phyloP scores from a whole-genome alignment of 148 eudicot species.

The Arctostaphylos glauca region DNA sequence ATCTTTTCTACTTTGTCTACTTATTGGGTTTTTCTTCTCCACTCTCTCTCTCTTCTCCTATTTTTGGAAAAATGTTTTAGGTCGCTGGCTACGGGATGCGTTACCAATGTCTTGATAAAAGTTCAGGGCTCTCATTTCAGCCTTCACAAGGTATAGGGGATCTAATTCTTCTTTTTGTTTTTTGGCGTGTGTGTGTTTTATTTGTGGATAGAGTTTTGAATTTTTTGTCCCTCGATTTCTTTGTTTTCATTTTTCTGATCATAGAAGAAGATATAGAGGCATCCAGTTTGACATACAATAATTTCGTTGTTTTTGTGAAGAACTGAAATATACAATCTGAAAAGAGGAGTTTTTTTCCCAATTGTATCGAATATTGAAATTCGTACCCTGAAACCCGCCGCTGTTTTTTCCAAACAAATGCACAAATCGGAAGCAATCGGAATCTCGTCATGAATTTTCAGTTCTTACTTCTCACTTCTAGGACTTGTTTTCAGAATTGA shows the following conservation, averaged over 20 bases:
- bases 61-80: slow-evolving; percentile 22
- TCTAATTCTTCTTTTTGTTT: neutral
- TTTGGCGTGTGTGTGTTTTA: neutral
- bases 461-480: too few species aligned
- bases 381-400: too few species aligned
- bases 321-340: too few species aligned
- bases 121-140: slow-evolving; percentile 57
- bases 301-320: too few species aligned
- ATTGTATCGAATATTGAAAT: too few species aligned
- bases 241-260: neutral
- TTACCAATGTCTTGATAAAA: slow-evolving; percentile 59
- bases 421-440: too few species aligned
- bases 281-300: too few species aligned
- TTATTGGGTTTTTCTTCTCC: neutral
- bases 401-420: too few species aligned
- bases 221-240: neutral
- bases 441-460: too few species aligned
- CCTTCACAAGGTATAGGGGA: slow-evolving; percentile 61
- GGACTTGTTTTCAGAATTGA: too few species aligned
- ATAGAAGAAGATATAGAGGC: too few species aligned
- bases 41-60: neutral
- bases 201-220: neutral
- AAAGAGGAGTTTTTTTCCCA: too few species aligned
- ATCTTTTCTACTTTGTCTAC: neutral
- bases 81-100: slow-evolving; percentile 42